Conservation (phyloP, 2,329 filamentous ascomycete species). For the Colletotrichum graminicola region DNA sequence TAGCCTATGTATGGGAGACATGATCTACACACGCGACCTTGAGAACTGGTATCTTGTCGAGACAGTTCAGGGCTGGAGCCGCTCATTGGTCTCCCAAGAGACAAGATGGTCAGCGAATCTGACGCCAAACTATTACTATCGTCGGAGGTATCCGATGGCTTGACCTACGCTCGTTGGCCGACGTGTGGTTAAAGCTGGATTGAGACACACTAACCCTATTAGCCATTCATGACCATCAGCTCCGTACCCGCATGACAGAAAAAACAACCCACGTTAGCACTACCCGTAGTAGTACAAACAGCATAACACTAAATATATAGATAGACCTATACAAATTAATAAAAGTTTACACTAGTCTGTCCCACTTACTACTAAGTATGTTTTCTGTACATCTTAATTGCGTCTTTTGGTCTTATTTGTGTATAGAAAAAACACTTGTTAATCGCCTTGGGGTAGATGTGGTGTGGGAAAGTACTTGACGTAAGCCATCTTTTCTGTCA, state of each 20-base stretch:
- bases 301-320: no score
- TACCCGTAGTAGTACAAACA: no score
- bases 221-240: not conserved
- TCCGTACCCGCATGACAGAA: not conserved
- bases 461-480: no score
- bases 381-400: no score
- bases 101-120: not conserved
- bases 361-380: no score
- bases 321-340: no score
- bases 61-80: not conserved
- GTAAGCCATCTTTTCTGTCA: no score
- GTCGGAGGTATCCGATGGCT: not conserved
- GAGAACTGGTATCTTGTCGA: not conserved
- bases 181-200: not conserved
- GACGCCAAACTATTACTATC: not conserved
- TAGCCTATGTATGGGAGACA: not conserved
- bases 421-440: no score
- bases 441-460: no score
- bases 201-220: not conserved
- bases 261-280: no score
- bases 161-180: not conserved
- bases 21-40: not conserved
- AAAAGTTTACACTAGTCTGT: no score
- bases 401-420: no score
- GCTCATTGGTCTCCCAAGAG: not conserved